These are phyloP conservation scores for Apostasia shenzhenica DNA, from an alignment of 106 monocot species.

Conservation along the genomic window DNA sequence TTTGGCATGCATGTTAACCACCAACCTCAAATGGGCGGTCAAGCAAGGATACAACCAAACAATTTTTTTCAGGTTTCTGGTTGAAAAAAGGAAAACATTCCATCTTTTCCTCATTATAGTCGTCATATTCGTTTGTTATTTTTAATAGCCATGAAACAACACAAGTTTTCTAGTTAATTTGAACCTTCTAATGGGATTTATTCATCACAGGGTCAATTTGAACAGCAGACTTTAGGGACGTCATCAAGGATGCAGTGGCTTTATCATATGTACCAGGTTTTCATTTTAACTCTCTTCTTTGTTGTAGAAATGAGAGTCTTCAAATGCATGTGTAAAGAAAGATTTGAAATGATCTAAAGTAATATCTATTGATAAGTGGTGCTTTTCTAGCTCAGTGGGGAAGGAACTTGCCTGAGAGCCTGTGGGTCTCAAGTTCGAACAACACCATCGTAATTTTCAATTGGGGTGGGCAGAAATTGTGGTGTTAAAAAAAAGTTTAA, in stretches of 20 bases:
- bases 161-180: not conserved
- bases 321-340: too few relatives aligned
- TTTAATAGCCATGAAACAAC: too few relatives aligned
- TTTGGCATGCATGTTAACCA: conserved; percentile 42
- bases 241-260: conserved; percentile 34
- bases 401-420: too few relatives aligned
- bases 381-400: too few relatives aligned
- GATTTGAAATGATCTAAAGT: too few relatives aligned
- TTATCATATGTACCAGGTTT: conserved; percentile 48
- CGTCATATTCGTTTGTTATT: too few relatives aligned
- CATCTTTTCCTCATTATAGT: not conserved
- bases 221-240: conserved; percentile 33
- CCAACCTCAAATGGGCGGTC: conserved; percentile 35
- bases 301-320: too few relatives aligned
- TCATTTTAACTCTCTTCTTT: conserved; percentile 1
- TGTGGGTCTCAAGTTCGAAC: too few relatives aligned
- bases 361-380: too few relatives aligned
- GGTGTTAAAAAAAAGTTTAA: too few relatives aligned
- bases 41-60: conserved; percentile 27
- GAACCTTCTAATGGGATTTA: not conserved
- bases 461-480: too few relatives aligned
- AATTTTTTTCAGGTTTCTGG: conserved; percentile 43
- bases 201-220: conserved; percentile 33
- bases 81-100: not conserved
- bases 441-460: too few relatives aligned